These are phyloP conservation scores for Dorcoceras hygrometricum DNA, from an alignment of 257 asterid species.

Conservation along the genomic window DNA sequence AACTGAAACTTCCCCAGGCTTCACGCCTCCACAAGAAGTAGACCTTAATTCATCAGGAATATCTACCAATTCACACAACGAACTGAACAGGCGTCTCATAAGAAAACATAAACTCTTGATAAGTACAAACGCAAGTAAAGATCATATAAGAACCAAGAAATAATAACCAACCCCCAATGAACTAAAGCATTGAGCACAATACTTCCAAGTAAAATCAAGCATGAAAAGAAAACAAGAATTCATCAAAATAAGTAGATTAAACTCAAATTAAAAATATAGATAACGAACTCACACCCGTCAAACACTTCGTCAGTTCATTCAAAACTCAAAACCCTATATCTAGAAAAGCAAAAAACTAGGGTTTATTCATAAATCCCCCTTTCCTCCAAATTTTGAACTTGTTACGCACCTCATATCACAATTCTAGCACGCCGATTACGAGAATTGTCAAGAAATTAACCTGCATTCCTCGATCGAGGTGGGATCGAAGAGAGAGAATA, in stretches of 20 bases:
- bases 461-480: slow-evolving; percentile 51
- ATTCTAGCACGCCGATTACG: slow-evolving; percentile 23
- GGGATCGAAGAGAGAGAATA: slow-evolving; percentile 41
- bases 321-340: slow-evolving; percentile 43
- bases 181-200: slow-evolving; percentile 11
- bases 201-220: slow-evolving; percentile 12
- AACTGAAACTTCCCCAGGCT: background rate
- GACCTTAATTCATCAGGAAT: background rate
- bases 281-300: slow-evolving; percentile 15
- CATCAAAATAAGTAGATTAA: slow-evolving; percentile 29
- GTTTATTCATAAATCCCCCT: slow-evolving; percentile 39
- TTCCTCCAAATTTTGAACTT: slow-evolving; percentile 24
- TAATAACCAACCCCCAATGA: background rate
- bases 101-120: background rate
- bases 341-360: slow-evolving; percentile 40
- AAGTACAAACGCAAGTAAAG: background rate
- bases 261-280: slow-evolving; percentile 20
- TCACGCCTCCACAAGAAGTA: background rate
- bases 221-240: slow-evolving; percentile 14
- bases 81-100: slow-evolving; percentile 5
- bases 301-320: slow-evolving; percentile 25
- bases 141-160: background rate
- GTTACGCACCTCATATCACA: slow-evolving; percentile 18
- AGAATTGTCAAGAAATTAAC: slow-evolving; percentile 25
- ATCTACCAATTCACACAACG: background rate